These are phyloP conservation scores for Irpex sp. DNA, from an alignment of 1,284 basidiomycete genomes.

Conservation along the genomic window DNA sequence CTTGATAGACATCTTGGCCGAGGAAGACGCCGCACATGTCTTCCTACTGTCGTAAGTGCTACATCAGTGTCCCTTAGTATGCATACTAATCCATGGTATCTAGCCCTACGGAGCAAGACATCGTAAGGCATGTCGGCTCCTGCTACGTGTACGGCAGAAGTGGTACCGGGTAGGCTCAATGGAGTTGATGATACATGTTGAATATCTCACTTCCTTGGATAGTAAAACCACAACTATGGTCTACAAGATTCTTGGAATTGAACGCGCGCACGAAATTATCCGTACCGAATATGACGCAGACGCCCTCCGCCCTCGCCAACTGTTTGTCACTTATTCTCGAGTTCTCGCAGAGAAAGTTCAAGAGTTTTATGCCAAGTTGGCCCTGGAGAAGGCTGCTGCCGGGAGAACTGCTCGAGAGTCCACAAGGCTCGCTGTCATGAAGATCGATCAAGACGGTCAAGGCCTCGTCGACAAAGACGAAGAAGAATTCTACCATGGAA, in stretches of 20 bases:
- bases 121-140: conserved; percentile 64
- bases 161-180: conserved; percentile 19
- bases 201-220: conserved; percentile 1
- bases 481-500: conserved; percentile 47
- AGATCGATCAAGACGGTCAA: conserved; percentile 34
- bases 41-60: conserved; percentile 63
- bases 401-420: conserved; percentile 48
- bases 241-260: conserved; percentile 78
- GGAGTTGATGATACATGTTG: background rate
- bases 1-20: conserved; percentile 49
- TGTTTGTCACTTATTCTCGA: conserved; percentile 79
- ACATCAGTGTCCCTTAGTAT: background rate
- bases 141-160: conserved; percentile 51
- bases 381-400: conserved; percentile 53
- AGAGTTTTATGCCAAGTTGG: conserved; percentile 67
- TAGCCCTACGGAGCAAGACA: conserved; percentile 59
- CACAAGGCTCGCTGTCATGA: conserved; percentile 27
- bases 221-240: conserved; percentile 84
- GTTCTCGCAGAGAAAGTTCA: conserved; percentile 75
- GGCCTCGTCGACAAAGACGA: conserved; percentile 59
- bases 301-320: conserved; percentile 60
- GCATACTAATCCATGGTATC: conserved; percentile 37
- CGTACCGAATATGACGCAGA: background rate
- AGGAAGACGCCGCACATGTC: conserved; percentile 54
- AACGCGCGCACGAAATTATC: conserved; percentile 50